These are phyloP conservation scores for Glycine latifolia DNA, from an alignment of 306 rosid genomes.

Conservation along the genomic window DNA sequence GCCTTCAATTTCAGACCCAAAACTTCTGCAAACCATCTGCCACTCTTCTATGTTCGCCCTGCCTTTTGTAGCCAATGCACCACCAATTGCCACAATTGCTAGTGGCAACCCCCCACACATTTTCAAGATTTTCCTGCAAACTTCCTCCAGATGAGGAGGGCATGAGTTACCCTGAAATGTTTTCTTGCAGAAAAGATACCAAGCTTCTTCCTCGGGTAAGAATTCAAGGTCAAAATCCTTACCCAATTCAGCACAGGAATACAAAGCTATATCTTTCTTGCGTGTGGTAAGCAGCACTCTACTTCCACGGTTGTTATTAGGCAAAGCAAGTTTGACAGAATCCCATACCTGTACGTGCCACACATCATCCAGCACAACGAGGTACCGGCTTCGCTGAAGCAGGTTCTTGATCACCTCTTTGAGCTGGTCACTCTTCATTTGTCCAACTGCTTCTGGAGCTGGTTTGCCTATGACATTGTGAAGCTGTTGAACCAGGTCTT, in stretches of 20 bases:
- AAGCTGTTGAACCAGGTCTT: constrained; percentile 58
- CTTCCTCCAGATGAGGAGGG: constrained; percentile 52
- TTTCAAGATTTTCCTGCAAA: constrained; percentile 42
- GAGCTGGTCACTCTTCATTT: constrained; percentile 48
- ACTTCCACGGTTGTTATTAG: constrained; percentile 52
- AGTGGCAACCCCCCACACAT: constrained; percentile 63
- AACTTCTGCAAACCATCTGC: constrained; percentile 50
- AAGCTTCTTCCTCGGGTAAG: constrained; percentile 56
- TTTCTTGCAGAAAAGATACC: constrained; percentile 62
- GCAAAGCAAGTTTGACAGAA: constrained; percentile 56
- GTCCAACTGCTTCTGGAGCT: constrained; percentile 52
- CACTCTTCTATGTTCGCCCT: constrained; percentile 59
- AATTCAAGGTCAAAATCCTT: constrained; percentile 52
- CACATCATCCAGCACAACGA: constrained; percentile 62
- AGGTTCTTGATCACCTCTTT: constrained; percentile 51
- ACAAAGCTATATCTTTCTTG: constrained; percentile 51
- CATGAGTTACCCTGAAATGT: constrained; percentile 58
- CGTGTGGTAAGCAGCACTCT: constrained; percentile 66
- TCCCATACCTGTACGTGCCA: constrained; percentile 62
- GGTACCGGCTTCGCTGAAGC: constrained; percentile 57
- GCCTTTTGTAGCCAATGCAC: constrained; percentile 53
- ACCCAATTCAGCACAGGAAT: constrained; percentile 48
- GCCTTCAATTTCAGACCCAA: constrained; percentile 53
- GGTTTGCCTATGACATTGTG: constrained; percentile 55
- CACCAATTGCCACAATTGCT: constrained; percentile 65